These are phyloP conservation scores for Diplodia seriata DNA, from an alignment of 2,329 filamentous ascomycete genomes.

Conservation along the genomic window DNA sequence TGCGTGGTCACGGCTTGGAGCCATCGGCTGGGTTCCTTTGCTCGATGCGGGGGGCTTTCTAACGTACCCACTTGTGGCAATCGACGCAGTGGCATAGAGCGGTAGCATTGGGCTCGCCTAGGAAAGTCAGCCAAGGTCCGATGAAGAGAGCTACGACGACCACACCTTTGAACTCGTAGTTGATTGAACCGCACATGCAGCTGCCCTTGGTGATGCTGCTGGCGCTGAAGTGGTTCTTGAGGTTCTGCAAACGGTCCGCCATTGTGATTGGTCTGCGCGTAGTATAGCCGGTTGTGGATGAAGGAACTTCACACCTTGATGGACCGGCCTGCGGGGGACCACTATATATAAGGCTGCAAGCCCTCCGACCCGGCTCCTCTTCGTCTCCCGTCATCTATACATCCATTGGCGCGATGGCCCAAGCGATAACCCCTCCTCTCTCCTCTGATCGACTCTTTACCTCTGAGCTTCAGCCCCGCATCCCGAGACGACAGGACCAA, in stretches of 20 bases:
- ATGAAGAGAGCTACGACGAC: slow-evolving; percentile 13
- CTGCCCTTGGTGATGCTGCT: slow-evolving; percentile 39
- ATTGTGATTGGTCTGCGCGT: slow-evolving; percentile 6
- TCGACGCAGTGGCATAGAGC: slow-evolving; percentile 62
- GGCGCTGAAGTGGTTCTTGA: slow-evolving; percentile 26
- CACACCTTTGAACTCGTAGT: slow-evolving; percentile 41
- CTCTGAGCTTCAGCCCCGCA: not conserved
- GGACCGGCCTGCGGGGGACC: not conserved
- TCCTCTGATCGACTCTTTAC: not conserved
- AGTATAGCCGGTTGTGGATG: not conserved
- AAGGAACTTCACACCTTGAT: slow-evolving; percentile 18
- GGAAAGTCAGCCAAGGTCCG: not conserved
- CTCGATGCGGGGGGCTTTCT: slow-evolving; percentile 33
- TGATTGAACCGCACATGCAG: slow-evolving; percentile 42
- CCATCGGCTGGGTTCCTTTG: too few species aligned
- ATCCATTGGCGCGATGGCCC: slow-evolving; percentile 20
- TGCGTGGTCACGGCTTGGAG: not conserved
- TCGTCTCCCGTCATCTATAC: slow-evolving; percentile 19
- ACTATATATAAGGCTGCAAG: slow-evolving; percentile 7
- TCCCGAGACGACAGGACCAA: not conserved
- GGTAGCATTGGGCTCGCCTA: slow-evolving; percentile 52
- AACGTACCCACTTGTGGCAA: slow-evolving; percentile 58
- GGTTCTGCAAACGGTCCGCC: slow-evolving; percentile 19
- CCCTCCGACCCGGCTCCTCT: slow-evolving; percentile 5
- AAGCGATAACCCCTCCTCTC: not conserved